Evolutionary conservation across 2,329 filamentous ascomycete species (phyloP).

Genomic region (Alternaria longipes): DNA sequence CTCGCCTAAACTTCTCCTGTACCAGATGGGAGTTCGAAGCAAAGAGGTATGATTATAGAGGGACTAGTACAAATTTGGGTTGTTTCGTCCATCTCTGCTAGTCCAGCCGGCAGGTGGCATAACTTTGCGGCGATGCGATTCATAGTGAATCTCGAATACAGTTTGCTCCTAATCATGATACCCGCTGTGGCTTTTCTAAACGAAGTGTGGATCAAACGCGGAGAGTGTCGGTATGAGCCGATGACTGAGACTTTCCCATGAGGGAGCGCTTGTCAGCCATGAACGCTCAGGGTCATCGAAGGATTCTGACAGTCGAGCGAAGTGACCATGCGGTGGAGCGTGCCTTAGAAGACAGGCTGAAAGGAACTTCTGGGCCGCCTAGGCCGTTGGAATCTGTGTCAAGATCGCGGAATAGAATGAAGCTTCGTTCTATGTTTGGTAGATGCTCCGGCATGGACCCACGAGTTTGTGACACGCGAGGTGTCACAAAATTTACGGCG

Average conservation of each 20-base stretch:
- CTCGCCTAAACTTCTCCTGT: slow-evolving; percentile 29
- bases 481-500: slow-evolving; percentile 39
- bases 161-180: slow-evolving; percentile 15
- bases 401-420: slow-evolving; percentile 29
- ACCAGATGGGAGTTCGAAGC: slow-evolving; percentile 33
- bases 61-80: slow-evolving; percentile 30
- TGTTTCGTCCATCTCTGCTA: slow-evolving; percentile 41
- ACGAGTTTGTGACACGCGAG: slow-evolving; percentile 43
- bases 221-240: slow-evolving; percentile 22
- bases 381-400: slow-evolving; percentile 25
- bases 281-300: slow-evolving; percentile 12
- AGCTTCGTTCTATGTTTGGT: slow-evolving; percentile 40
- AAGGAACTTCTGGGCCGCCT: slow-evolving; percentile 25
- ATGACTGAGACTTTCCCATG: slow-evolving; percentile 25
- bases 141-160: slow-evolving; percentile 34
- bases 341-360: slow-evolving; percentile 33
- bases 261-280: slow-evolving; percentile 14
- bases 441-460: slow-evolving; percentile 37
- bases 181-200: slow-evolving; percentile 20
- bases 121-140: slow-evolving; percentile 25
- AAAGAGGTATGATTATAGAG: slow-evolving; percentile 26
- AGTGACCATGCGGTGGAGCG: slow-evolving; percentile 24
- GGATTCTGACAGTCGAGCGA: slow-evolving; percentile 23
- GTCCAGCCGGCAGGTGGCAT: slow-evolving; percentile 35
- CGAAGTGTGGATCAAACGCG: slow-evolving; percentile 20